Conservation (phyloP, 192 early-diverging fungal genomes). For the Gamsiella multidivaricata region DNA sequence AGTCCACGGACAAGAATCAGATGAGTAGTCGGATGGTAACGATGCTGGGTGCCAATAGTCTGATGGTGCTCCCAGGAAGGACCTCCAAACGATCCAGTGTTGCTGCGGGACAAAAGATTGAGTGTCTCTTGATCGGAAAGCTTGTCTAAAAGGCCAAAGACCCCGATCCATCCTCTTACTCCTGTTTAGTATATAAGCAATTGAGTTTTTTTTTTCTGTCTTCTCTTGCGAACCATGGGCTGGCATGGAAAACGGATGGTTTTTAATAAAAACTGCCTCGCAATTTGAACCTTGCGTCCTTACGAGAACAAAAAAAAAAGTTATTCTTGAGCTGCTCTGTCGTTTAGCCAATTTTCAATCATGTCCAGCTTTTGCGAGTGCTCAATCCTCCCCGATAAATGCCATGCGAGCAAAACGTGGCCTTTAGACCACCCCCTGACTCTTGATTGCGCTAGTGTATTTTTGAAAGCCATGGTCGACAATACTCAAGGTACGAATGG, state of each 20-base stretch:
- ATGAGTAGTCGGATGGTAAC: conserved; percentile 83
- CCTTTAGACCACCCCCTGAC: no score
- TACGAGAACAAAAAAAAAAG: conserved; percentile 1
- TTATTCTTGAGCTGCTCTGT: no score
- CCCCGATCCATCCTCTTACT: neutral
- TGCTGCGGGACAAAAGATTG: conserved; percentile 55
- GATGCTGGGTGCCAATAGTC: conserved; percentile 81
- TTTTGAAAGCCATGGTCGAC: no score
- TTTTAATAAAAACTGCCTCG: neutral
- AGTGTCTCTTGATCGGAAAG: conserved; percentile 66
- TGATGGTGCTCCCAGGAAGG: conserved; percentile 77
- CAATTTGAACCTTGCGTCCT: conserved; percentile 12
- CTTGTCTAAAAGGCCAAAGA: conserved; percentile 26
- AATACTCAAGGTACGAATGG: no score
- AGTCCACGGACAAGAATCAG: conserved; percentile 76
- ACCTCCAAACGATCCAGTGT: conserved; percentile 35
- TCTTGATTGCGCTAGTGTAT: no score
- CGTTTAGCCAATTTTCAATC: neutral
- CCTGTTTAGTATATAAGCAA: neutral
- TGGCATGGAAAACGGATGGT: neutral
- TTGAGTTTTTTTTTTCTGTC: neutral
- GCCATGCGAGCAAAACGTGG: no score
- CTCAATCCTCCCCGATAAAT: neutral
- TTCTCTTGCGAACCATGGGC: neutral
- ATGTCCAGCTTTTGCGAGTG: neutral